Evolutionary conservation across 257 asterid genomes (phyloP).

Genomic region (Solanum neorickii): DNA sequence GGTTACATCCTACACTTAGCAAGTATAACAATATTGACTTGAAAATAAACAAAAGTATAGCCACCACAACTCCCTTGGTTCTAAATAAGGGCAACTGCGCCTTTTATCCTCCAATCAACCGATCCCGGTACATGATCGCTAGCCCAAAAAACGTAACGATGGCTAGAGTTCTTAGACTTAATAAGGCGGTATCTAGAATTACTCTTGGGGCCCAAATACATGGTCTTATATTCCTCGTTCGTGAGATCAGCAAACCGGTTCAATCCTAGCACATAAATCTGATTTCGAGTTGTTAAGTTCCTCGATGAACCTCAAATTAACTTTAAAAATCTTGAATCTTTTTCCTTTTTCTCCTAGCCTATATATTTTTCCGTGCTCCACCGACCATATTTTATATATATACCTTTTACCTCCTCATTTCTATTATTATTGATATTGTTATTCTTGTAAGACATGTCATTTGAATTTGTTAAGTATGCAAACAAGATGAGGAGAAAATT

Average conservation of each 20-base stretch:
- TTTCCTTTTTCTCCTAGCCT: slow-evolving; percentile 45
- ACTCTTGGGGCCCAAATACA: slow-evolving; percentile 36
- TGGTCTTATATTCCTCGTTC: slow-evolving; percentile 53
- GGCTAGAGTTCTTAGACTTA: slow-evolving; percentile 8
- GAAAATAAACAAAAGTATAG: not conserved
- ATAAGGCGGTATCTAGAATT: slow-evolving; percentile 7
- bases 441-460: not conserved
- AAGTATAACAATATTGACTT: not conserved
- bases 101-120: slow-evolving; percentile 64
- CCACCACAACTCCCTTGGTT: slow-evolving; percentile 65
- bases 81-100: slow-evolving; percentile 46
- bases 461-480: not conserved
- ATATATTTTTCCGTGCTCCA: slow-evolving; percentile 41
- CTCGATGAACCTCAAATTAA: slow-evolving; percentile 48
- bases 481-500: not conserved
- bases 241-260: slow-evolving; percentile 57
- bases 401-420: slow-evolving; percentile 18
- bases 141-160: slow-evolving; percentile 30
- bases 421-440: not conserved
- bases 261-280: slow-evolving; percentile 52
- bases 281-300: slow-evolving; percentile 37
- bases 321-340: slow-evolving; percentile 52
- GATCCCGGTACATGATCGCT: slow-evolving; percentile 33
- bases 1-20: not conserved
- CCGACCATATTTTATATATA: slow-evolving; percentile 52